Percentiles rank a stretch among this genome's conserved stretches.
Evolutionary conservation across 306 rosid genomes (phyloP).

Genomic region (Ochetophila trinervis): DNA sequence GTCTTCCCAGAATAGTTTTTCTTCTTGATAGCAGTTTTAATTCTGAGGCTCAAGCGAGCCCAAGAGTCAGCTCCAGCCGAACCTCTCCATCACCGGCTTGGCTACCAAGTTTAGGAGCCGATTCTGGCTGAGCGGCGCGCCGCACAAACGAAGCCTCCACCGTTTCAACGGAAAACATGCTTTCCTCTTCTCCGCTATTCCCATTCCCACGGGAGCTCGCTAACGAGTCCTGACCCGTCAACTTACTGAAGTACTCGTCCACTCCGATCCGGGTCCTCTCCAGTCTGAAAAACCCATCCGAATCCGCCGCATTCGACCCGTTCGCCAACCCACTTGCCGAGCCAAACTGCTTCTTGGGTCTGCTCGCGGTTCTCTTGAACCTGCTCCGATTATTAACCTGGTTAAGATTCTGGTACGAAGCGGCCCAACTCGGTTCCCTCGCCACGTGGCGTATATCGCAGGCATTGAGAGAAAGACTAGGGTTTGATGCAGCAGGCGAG

Average conservation of each 20-base stretch:
- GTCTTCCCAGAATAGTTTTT: not conserved
- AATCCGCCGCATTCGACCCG: not conserved
- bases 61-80: slow-evolving; percentile 43
- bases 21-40: not conserved
- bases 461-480: not conserved
- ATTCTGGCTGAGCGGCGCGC: slow-evolving; percentile 1
- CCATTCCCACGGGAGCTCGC: too few relatives aligned
- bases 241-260: slow-evolving; percentile 1
- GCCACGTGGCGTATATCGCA: slow-evolving; percentile 48
- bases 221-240: not conserved
- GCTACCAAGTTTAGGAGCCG: not conserved
- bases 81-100: slow-evolving; percentile 4
- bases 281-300: not conserved
- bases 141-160: slow-evolving; percentile 19
- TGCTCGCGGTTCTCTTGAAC: slow-evolving; percentile 30
- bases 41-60: slow-evolving; percentile 3
- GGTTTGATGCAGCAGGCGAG: not conserved
- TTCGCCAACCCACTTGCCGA: not conserved
- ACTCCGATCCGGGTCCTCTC: not conserved
- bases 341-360: slow-evolving; percentile 11
- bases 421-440: not conserved
- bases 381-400: slow-evolving; percentile 19
- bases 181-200: slow-evolving; percentile 8
- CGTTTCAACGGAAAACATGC: slow-evolving; percentile 13
- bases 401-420: not conserved